Evolutionary conservation across 2,329 filamentous ascomycete species (phyloP).

Genomic region (Cladophialophora bantiana): DNA sequence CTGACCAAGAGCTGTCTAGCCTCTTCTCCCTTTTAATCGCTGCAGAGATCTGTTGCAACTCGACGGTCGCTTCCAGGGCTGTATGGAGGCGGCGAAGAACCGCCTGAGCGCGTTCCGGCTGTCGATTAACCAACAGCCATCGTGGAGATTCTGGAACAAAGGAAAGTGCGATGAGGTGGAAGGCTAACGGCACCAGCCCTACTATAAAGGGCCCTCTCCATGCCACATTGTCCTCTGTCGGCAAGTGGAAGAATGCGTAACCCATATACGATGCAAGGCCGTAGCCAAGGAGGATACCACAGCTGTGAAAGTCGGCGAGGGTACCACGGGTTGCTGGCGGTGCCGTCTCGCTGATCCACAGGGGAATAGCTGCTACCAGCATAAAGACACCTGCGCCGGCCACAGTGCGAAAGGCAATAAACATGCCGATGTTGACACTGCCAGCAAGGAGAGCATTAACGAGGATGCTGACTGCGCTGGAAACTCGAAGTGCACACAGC

Average conservation of each 20-base stretch:
- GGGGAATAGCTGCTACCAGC: constrained; percentile 19
- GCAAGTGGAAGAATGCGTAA: constrained; percentile 22
- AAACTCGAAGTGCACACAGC: constrained; percentile 45
- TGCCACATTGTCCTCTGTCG: background rate
- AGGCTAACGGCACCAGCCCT: constrained; percentile 13
- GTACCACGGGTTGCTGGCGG: constrained; percentile 25
- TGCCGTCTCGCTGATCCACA: constrained; percentile 28
- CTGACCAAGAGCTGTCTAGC: too few species aligned
- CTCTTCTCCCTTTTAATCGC: too few species aligned
- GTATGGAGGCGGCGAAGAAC: constrained; percentile 14
- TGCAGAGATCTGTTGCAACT: constrained; percentile 29
- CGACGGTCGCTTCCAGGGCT: constrained; percentile 21
- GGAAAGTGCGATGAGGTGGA: too few species aligned
- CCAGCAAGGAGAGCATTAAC: constrained; percentile 47
- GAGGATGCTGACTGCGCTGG: constrained; percentile 47
- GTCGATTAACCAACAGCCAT: constrained; percentile 17
- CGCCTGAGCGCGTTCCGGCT: constrained; percentile 13
- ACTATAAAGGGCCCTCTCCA: constrained; percentile 16
- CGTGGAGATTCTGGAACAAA: constrained; percentile 27
- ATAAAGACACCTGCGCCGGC: constrained; percentile 47
- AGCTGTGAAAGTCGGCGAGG: constrained; percentile 21
- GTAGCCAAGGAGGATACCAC: constrained; percentile 21
- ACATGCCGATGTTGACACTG: constrained; percentile 26
- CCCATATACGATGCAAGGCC: constrained; percentile 16
- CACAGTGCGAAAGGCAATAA: constrained; percentile 48